A percentile compares a stretch with the other conserved stretches of the same genome.
Conservation (phyloP, 345 rosid species). For the Rubroshorea leprosula region DNA sequence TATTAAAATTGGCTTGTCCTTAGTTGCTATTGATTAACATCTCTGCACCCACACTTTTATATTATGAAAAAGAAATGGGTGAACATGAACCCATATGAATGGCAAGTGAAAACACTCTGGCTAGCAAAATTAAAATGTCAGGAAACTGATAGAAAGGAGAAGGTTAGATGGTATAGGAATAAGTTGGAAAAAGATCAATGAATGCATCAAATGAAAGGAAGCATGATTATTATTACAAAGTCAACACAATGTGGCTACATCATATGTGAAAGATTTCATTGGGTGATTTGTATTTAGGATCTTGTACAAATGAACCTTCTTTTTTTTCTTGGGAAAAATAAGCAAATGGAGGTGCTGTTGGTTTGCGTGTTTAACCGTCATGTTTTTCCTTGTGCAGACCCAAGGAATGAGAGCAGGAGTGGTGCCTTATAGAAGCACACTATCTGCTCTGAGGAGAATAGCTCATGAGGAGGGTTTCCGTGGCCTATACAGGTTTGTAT, state of each 20-base stretch:
- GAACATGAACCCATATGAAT: no score
- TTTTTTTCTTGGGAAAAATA: not conserved
- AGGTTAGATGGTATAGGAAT: not conserved
- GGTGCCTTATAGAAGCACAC: conserved; percentile 62
- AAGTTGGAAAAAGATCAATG: not conserved
- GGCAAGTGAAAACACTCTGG: not conserved
- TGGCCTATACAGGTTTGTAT: conserved; percentile 71
- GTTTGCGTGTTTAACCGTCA: conserved; percentile 2
- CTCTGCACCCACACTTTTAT: no score
- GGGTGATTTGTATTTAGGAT: not conserved
- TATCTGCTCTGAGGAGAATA: conserved; percentile 82
- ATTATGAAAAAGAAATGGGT: no score
- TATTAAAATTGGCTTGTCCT: not conserved
- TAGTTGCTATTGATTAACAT: not conserved
- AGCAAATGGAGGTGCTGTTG: conserved; percentile 2
- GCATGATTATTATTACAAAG: no score
- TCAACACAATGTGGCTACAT: not conserved
- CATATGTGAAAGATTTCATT: not conserved
- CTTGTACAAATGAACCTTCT: not conserved
- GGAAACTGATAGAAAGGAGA: not conserved
- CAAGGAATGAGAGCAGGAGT: conserved; percentile 69
- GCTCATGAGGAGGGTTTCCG: conserved; percentile 79
- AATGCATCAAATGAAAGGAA: not conserved
- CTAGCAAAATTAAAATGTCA: not conserved
- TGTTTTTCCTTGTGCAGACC: conserved; percentile 37